Evolutionary conservation across 768 basidiomycete genomes (phyloP), one percentile per base, ranked within the genome.

Genomic region (Xerocomus brunneocitrinus): DNA sequence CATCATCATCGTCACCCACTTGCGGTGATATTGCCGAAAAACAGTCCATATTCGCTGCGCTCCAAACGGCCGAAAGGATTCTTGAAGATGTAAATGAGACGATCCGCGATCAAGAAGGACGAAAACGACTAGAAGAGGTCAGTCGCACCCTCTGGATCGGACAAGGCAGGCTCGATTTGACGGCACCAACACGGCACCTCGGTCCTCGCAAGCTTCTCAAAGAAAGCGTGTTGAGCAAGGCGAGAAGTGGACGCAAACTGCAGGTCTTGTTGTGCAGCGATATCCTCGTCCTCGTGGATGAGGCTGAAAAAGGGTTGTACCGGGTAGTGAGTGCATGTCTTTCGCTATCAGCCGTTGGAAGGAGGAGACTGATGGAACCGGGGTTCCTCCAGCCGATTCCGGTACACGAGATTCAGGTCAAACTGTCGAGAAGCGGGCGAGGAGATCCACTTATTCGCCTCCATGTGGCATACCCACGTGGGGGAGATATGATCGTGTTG

Each of bases 111-210:
- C 87, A 86, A 52, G 94, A 98, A 69, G 84, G 87, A 1, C 70
- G 75, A 8, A 90, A 91, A 58, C 81, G 87, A n/a, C 74, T 99
- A 2, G 77, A 76, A 43, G 74, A 73, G 24, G 78, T 98, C 32
- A 92, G 89, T 14, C 81, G 87, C 53, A 73, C 89, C 62, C 74
- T 98, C 5, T 94, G 89, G 86, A 85, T 98, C 54, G 92, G 91
- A 3, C 80, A 91, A 71, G 91, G 85, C 5, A 84, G 87, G 16
- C 81, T 97, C 22, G 93, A 98, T 66, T 73, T 98, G n/a, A 94
- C 91, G 0, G 90, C 87, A 0, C 87, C 91, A 0, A 98, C 95
- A 5, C 82, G 90, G 0, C 77, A 84, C 54, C 83, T 95, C 75
- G 95, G 94, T 1, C 72, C 79, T n/a, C 78, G 95, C 16, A 79